Base-by-base conservation (phyloP, 192 early-diverging fungal species). In the Paraglomus brasilianum region DNA sequence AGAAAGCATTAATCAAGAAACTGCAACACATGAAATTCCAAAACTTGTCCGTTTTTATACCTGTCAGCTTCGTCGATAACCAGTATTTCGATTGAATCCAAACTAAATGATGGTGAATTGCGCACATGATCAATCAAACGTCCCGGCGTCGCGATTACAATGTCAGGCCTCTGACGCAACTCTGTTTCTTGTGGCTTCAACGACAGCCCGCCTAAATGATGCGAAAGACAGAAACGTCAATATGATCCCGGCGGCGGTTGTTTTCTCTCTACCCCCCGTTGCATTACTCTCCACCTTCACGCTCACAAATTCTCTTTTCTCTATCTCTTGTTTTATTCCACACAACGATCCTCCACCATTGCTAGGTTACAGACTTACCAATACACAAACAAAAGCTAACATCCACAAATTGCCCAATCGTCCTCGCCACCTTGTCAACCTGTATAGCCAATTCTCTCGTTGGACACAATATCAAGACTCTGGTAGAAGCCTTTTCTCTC, bases 61-160 rank as follows among this genome's bases (percentile, higher is more conserved):
- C 91, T 87, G 83, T 99, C 97, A 45, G 97, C 97, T 80, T 99
- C 97, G 77, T 99, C 97, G 87, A 99, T 97, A 9, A 99, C 87
- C 48, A 99, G 72, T 72, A 99, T 98, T 75, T 98, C 96, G 72
- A 98, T 88, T 15, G 72, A 77, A 66, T 97, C 95, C 41, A 98
- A 70, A 11, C 81, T 79, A 82, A 99, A 96, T 22, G 90, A 89
- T 51, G 77, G 83, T 47, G 95, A 94, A 80, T 99, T 99, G 68
- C 89, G 89, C 45, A 99, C 77, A 71, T 98, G 96, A 79, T 99
- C 97, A 72, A 99, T 97, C 39, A 99, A 84, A 66, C 97, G 91
- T 75, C 97, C 97, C 8, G 97, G 96, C 8, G 97, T 99, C 21
- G 96, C 96, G 76, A 99, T 94, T 48, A 99, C 88, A 1, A 97